Evolutionary conservation across 1,284 basidiomycete genomes (phyloP), one percentile per base, ranked within the genome.

Genomic region (Cryptococcus sp.): DNA sequence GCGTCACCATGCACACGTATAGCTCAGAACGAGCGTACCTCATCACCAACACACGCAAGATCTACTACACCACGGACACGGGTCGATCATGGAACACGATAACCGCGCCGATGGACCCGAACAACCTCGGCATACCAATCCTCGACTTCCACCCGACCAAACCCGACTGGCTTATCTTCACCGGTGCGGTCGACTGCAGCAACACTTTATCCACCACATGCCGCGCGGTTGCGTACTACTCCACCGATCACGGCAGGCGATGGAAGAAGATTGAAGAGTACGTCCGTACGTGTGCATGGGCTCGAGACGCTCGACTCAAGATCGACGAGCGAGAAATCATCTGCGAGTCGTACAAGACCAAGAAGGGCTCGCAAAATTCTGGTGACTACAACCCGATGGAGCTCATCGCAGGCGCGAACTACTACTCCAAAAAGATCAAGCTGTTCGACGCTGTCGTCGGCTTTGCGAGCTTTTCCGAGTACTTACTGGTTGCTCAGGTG

Each of bases 391-490:
- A 92, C 70, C 85, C 88, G 4, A 71, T 98, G 50, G 84, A 94
- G 75, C 81, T 98, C 50, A 84, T 96, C 38, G 84, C 86, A 7
- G 95, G 96, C 1, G 78, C 82, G 15, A 83, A 88, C 56, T 96
- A 87, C 80, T 98, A 87, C 77, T 70, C 68, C 47, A 84, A 84
- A 63, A 89, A 86, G 81, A 85, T 82, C 62, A 88, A 84, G 70
- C 76, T 98, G 27, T 98, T 99, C 72, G 85, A 91, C 50, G 82
- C 87, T 45, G 87, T 98, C 54, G 90, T 94, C 64, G 95, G 95
- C 3, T 97, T 94, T 80, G 89, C 96, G 0, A 95, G 93, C 74
- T 99, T 99, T 78, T 91, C 91, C 3, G 91, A 98, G 80, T 99
- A 89, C 75, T 82, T 98, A 70, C 86, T 98, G 44, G 93, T 97